Percentiles rank a stretch among this genome's conserved stretches.
Conservation (phyloP, 1,284 basidiomycete genomes). For the Marasmius fiardii region DNA sequence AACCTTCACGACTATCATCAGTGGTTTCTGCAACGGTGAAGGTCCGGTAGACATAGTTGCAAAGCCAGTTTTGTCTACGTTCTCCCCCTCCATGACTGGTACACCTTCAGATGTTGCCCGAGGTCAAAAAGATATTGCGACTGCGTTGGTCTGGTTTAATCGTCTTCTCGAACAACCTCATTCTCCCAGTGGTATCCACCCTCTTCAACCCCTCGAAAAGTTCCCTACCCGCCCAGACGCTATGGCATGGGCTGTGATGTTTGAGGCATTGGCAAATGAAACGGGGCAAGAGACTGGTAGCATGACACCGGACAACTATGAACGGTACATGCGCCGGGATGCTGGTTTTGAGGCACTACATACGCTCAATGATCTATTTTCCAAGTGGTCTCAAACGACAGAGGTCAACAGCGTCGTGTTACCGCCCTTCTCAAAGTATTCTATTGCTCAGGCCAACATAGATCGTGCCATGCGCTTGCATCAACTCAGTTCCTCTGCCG, state of each 20-base stretch:
- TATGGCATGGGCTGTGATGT: background rate
- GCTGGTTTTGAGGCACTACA: background rate
- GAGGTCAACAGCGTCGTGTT: background rate
- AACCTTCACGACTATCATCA: slow-evolving; percentile 66
- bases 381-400: background rate
- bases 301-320: background rate
- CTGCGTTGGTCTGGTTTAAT: slow-evolving; percentile 72
- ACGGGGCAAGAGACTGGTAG: background rate
- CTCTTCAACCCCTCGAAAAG: background rate
- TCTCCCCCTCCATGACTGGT: background rate
- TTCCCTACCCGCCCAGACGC: slow-evolving; percentile 8
- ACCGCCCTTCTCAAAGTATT: background rate
- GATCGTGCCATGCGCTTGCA: background rate
- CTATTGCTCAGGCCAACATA: background rate
- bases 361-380: background rate
- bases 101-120: background rate
- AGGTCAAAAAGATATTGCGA: slow-evolving; percentile 37
- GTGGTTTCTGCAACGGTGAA: slow-evolving; percentile 49
- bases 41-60: background rate
- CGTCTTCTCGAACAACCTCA: slow-evolving; percentile 46
- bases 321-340: background rate
- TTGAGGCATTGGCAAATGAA: background rate
- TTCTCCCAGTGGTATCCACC: background rate
- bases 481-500: background rate
- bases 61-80: background rate